Percentiles rank a stretch among this genome's conserved stretches.
These are phyloP conservation scores for Helminthosporium solani DNA, from an alignment of 2,329 filamentous ascomycete species.

Conservation along the genomic window DNA sequence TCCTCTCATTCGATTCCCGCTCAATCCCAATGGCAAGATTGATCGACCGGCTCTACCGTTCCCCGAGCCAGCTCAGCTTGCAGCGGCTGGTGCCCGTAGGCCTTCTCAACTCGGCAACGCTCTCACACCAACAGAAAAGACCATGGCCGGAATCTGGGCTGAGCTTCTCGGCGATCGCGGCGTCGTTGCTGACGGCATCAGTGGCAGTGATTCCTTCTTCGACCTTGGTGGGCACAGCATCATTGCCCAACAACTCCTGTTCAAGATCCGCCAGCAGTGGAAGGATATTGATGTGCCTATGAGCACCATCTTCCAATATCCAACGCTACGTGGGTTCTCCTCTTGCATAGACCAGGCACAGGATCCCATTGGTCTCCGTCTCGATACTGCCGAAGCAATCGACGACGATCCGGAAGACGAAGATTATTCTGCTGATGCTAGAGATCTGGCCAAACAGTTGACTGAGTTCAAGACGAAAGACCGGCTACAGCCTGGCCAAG, in stretches of 20 bases:
- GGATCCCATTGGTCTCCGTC: conserved; percentile 50
- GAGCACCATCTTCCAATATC: conserved; percentile 67
- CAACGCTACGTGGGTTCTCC: conserved; percentile 61
- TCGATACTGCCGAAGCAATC: conserved; percentile 41
- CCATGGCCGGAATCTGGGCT: conserved; percentile 72
- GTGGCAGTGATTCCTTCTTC: conserved; percentile 67
- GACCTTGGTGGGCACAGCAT: conserved; percentile 80
- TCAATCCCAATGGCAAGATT: conserved; percentile 68
- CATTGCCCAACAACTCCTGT: conserved; percentile 76
- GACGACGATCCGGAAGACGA: conserved; percentile 53
- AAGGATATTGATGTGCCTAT: conserved; percentile 67
- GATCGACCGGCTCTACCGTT: conserved; percentile 79
- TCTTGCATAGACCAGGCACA: conserved; percentile 53
- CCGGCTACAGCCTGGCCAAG: conserved; percentile 44
- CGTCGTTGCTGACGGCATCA: conserved; percentile 67
- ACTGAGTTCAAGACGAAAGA: conserved; percentile 36
- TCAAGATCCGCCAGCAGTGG: conserved; percentile 65
- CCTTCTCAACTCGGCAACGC: conserved; percentile 47
- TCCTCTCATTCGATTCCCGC: conserved; percentile 67
- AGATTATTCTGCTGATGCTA: conserved; percentile 56
- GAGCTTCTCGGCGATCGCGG: conserved; percentile 61
- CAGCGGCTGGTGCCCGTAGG: conserved; percentile 55
- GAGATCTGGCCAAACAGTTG: conserved; percentile 53
- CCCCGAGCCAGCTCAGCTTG: conserved; percentile 70
- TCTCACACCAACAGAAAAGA: conserved; percentile 61